Base-by-base conservation (phyloP, 2,329 filamentous ascomycete species). In the Whalleya microplaca region DNA sequence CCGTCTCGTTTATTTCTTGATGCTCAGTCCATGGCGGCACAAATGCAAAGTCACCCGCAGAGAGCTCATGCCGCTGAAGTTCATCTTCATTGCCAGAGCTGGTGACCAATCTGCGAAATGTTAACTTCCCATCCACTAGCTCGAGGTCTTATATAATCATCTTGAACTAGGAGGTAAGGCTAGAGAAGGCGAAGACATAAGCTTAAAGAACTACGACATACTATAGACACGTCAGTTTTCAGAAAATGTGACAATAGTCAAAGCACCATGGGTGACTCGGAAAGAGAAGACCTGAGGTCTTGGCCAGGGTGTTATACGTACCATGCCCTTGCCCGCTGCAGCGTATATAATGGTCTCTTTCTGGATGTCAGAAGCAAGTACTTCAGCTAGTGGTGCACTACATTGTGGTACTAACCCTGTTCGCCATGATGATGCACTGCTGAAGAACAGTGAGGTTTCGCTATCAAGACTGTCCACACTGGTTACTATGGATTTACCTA, bases 11-110 rank as follows among this genome's bases (percentile, higher is more conserved):
- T 19, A 86, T 76, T 51, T 87, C 81, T 69, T 90, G 87, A 72
- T 91, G 87, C 69, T 91, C 87, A 0, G 84, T 84, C 78, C 82
- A 90, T 0, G 87, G 83, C 0, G 88, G 88, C 12, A 91, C 81
- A 52, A 90, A 79, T 2, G 86, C 87, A 71, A 89, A 91, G 69
- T 91, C 88, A 0, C 89, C 88, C 0, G 84, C 78, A 1, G 72
- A 71, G 6, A 92, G 76, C 18, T 82, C 75, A 59, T 88, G 80
- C 32, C 81, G 80, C 58, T 81, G 81, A 0, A 79, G 69, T 27
- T 78, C 73, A 32, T 75, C 75, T 45, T 79, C 80, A 12, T 84
- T 80, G 42, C 80, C 78, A 19, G 84, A 77, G 50, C 80, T 79
- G 0, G 81, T 86, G 2, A 89, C 78, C 8, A 91, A 77, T 56